Evolutionary conservation across 768 basidiomycete genomes (phyloP).

Genomic region (Trametes maxima): DNA sequence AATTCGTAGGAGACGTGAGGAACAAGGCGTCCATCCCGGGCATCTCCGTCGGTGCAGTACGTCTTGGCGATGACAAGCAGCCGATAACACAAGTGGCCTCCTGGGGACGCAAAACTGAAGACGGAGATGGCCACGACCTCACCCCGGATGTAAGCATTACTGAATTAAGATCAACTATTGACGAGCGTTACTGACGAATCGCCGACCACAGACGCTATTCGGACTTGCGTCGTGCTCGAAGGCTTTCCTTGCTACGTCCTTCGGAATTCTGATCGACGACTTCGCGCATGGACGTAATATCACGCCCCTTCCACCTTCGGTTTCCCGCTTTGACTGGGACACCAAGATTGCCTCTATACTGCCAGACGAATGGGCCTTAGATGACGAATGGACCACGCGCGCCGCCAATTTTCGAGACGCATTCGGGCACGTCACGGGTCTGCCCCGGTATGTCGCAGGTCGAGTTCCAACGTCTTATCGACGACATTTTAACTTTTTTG

Average conservation of each 20-base stretch:
- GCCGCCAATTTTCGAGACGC: conserved; percentile 42
- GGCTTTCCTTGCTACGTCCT: conserved; percentile 31
- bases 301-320: conserved; percentile 26
- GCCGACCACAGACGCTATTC: conserved; percentile 32
- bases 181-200: background rate
- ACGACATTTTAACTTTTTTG: background rate
- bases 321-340: conserved; percentile 32
- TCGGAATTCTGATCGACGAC: conserved; percentile 38
- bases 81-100: conserved; percentile 13
- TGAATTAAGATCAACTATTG: background rate
- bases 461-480: background rate
- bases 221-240: conserved; percentile 36
- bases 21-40: conserved; percentile 17
- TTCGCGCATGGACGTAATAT: conserved; percentile 33
- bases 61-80: conserved; percentile 1
- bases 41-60: conserved; percentile 22
- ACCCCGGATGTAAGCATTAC: conserved; percentile 17
- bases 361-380: conserved; percentile 44
- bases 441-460: conserved; percentile 35
- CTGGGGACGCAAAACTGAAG: conserved; percentile 20
- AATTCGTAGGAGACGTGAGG: conserved; percentile 15
- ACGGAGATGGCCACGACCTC: conserved; percentile 17
- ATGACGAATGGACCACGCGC: conserved; percentile 41
- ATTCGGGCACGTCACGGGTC: conserved; percentile 44
- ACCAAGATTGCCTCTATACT: conserved; percentile 40